These are phyloP conservation scores for Lanmaoa pseudosensibilis DNA, from an alignment of 768 basidiomycete genomes.

Conservation along the genomic window DNA sequence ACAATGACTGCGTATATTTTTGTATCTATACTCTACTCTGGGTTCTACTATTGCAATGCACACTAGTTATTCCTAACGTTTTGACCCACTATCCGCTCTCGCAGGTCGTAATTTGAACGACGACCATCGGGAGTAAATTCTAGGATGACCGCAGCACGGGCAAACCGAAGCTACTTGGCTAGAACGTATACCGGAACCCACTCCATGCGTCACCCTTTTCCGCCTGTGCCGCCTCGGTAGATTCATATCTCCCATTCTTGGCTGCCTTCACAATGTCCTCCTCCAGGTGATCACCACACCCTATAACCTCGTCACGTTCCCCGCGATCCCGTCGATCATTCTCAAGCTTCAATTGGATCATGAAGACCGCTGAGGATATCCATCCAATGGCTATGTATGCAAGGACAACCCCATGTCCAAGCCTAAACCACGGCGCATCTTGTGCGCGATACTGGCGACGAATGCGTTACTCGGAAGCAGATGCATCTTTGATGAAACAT, in stretches of 20 bases:
- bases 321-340: conserved; percentile 65
- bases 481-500: conserved; percentile 27
- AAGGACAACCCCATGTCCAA: conserved; percentile 69
- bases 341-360: conserved; percentile 52
- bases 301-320: conserved; percentile 65
- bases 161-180: not conserved
- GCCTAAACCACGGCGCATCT: conserved; percentile 65
- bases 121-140: not conserved
- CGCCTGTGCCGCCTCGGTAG: conserved; percentile 53
- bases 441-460: conserved; percentile 56
- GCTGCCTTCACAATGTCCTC: conserved; percentile 29
- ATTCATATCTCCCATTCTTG: conserved; percentile 56
- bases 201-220: conserved; percentile 74
- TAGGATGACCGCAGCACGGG: no score
- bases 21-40: conserved; percentile 40
- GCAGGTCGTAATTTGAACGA: not conserved
- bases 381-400: conserved; percentile 70
- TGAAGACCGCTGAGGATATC: conserved; percentile 49
- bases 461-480: not conserved
- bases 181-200: conserved; percentile 68
- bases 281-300: conserved; percentile 44
- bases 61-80: conserved; percentile 35
- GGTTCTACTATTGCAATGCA: conserved; percentile 45
- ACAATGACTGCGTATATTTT: conserved; percentile 2
- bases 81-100: conserved; percentile 7